Percentiles rank a stretch among this genome's conserved stretches.
These are phyloP conservation scores for Erysimum pusillum DNA, from an alignment of 441 rosid species.

Conservation along the genomic window DNA sequence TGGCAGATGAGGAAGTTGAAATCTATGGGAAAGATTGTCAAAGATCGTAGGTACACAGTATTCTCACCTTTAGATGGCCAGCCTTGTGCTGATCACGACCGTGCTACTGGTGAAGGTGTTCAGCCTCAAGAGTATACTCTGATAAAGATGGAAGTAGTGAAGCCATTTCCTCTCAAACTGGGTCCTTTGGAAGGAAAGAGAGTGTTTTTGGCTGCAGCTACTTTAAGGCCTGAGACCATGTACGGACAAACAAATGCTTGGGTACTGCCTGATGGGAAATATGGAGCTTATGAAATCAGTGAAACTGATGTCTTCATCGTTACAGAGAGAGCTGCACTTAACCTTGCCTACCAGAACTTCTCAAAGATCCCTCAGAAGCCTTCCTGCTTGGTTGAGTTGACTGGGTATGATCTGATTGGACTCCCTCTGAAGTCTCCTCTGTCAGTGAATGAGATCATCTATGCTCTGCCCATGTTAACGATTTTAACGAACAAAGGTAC, in stretches of 20 bases:
- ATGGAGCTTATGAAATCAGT: slow-evolving; percentile 91
- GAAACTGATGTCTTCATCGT: slow-evolving; percentile 80
- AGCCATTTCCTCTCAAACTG: slow-evolving; percentile 74
- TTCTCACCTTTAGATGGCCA: slow-evolving; percentile 94
- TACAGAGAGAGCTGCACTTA: slow-evolving; percentile 80
- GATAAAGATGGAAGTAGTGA: slow-evolving; percentile 86
- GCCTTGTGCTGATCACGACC: slow-evolving; percentile 96
- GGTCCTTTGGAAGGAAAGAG: slow-evolving; percentile 73
- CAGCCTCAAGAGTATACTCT: slow-evolving; percentile 93
- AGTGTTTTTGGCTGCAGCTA: slow-evolving; percentile 88
- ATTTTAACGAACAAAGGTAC: slow-evolving; percentile 94
- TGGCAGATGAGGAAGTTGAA: slow-evolving; percentile 96
- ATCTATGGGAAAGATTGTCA: slow-evolving; percentile 88
- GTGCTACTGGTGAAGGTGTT: slow-evolving; percentile 95
- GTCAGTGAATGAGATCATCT: slow-evolving; percentile 70
- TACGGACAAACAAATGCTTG: slow-evolving; percentile 97
- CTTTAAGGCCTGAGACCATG: slow-evolving; percentile 97
- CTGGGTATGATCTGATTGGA: slow-evolving; percentile 87
- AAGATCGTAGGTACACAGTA: slow-evolving; percentile 82
- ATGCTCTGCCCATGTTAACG: slow-evolving; percentile 92
- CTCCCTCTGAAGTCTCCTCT: slow-evolving; percentile 84
- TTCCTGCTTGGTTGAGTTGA: slow-evolving; percentile 80
- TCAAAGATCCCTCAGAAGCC: slow-evolving; percentile 80
- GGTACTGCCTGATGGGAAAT: slow-evolving; percentile 93
- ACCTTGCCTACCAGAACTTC: slow-evolving; percentile 87